Evolutionary conservation across 73 alveolate genomes (phyloP).

Genomic region (Diophrys sp.): DNA sequence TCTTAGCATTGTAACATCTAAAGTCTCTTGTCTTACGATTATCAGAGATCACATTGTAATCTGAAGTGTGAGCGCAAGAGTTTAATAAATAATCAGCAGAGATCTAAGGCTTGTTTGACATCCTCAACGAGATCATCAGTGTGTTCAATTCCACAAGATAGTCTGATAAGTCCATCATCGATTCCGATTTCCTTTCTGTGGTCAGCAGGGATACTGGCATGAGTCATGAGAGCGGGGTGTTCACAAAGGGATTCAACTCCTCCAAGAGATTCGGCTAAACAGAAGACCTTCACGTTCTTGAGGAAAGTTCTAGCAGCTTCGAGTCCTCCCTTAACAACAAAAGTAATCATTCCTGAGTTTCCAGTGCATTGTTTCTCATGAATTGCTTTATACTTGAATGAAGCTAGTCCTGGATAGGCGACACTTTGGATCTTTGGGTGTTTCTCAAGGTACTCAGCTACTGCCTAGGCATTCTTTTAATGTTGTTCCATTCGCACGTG

Average conservation of each 20-base stretch:
- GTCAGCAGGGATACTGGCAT: conserved; percentile 84
- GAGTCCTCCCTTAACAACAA: conserved; percentile 76
- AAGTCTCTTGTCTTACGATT: too few species aligned
- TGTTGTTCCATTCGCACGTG: conserved; percentile 81
- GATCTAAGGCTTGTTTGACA: conserved; percentile 82
- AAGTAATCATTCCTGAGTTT: conserved; percentile 85
- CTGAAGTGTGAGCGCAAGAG: too few species aligned
- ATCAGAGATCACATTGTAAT: too few species aligned
- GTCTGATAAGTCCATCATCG: conserved; percentile 79
- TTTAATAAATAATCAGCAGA: too few species aligned
- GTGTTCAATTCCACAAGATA: conserved; percentile 89
- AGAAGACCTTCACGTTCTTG: conserved; percentile 70
- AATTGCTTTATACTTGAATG: conserved; percentile 89
- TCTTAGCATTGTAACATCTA: too few species aligned
- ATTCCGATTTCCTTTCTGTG: conserved; percentile 84
- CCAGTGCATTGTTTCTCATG: conserved; percentile 89
- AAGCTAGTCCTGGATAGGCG: conserved; percentile 93
- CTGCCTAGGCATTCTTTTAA: conserved; percentile 84
- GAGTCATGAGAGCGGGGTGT: conserved; percentile 95
- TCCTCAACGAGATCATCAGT: conserved; percentile 84
- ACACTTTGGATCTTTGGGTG: conserved; percentile 92
- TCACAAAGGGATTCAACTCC: conserved; percentile 89
- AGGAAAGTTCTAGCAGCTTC: conserved; percentile 82
- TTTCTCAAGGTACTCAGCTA: conserved; percentile 91
- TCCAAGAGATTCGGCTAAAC: conserved; percentile 91